Conservation (phyloP, 305 asterid species). For the Galium porrigens region DNA sequence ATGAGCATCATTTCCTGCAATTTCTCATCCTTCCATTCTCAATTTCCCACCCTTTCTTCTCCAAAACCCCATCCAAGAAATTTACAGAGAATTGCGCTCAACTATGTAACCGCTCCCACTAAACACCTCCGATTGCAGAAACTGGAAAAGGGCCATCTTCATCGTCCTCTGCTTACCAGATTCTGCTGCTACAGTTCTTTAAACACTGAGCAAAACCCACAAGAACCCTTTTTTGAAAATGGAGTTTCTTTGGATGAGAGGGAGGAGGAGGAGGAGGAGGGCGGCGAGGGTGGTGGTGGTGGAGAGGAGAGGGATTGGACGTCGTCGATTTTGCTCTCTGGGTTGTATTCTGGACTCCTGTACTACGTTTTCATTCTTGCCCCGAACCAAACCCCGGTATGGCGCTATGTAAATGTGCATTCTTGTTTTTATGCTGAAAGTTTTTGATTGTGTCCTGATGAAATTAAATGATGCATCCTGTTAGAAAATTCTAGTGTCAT, state of each 20-base stretch:
- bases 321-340: conserved; percentile 59
- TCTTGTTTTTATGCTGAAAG: background rate
- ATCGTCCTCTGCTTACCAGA: background rate
- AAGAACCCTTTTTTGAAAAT: conserved; percentile 25
- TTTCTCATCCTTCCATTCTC: conserved; percentile 14
- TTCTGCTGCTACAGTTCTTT: conserved; percentile 26
- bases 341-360: conserved; percentile 66
- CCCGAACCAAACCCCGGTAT: conserved; percentile 83
- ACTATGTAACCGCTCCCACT: background rate
- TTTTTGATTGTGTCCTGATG: background rate
- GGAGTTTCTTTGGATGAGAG: conserved; percentile 13
- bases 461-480: background rate
- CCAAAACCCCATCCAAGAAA: conserved; percentile 10
- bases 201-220: conserved; percentile 28
- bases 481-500: background rate
- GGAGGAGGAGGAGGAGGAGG: conserved; percentile 17
- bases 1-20: conserved; percentile 3
- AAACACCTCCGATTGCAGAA: background rate
- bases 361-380: conserved; percentile 65
- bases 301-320: conserved; percentile 74
- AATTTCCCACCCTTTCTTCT: background rate
- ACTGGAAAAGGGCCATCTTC: background rate
- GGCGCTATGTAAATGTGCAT: background rate
- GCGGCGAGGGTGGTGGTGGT: conserved; percentile 19
- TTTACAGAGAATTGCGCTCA: background rate